phyloP scores from a whole-genome alignment of 208 protist species.

The Acanthamoeba rhysodes region DNA sequence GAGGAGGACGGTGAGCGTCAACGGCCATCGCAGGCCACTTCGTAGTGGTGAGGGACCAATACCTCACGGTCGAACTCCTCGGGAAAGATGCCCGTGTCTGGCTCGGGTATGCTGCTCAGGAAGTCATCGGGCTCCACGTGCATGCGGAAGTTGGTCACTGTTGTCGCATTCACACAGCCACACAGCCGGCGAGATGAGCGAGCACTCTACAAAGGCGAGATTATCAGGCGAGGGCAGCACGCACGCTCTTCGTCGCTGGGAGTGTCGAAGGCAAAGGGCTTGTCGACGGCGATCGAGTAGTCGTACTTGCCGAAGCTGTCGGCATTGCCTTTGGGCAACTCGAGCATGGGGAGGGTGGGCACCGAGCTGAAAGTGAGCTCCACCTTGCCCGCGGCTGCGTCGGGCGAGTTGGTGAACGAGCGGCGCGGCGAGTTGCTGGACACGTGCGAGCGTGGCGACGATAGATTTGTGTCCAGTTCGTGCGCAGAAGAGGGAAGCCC shows the following conservation, averaged over 20 bases:
- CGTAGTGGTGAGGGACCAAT: background rate
- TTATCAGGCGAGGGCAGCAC: background rate
- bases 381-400: background rate
- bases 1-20: background rate
- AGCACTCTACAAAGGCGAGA: background rate
- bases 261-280: constrained; percentile 23
- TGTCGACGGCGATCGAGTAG: constrained; percentile 25
- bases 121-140: constrained; percentile 48
- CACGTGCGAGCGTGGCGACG: background rate
- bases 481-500: too few relatives aligned
- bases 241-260: constrained; percentile 26
- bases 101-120: background rate
- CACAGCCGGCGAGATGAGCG: background rate
- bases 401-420: background rate
- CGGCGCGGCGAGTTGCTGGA: background rate
- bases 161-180: background rate
- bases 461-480: background rate
- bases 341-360: constrained; percentile 54
- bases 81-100: constrained; percentile 46
- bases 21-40: background rate
- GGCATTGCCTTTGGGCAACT: constrained; percentile 7
- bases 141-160: constrained; percentile 23
- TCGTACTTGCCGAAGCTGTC: constrained; percentile 19
- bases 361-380: constrained; percentile 46
- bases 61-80: constrained; percentile 50